Evolutionary conservation across 2,329 filamentous ascomycete species (phyloP).

Genomic region (Chaetomiaceae sp.): DNA sequence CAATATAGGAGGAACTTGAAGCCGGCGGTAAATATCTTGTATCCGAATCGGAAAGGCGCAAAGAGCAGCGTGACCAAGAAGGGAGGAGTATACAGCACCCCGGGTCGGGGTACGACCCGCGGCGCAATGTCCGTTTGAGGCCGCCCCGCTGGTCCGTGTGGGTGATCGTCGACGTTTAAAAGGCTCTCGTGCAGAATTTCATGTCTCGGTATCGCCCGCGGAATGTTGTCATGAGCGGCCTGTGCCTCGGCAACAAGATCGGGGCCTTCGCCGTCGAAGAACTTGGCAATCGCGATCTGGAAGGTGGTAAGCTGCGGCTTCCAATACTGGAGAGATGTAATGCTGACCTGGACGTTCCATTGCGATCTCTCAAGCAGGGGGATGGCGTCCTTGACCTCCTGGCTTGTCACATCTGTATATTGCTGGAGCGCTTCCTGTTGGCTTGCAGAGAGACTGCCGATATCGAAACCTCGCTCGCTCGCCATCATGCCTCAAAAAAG

Average conservation of each 20-base stretch:
- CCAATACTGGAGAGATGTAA: neutral
- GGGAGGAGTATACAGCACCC: conserved; percentile 64
- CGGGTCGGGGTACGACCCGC: conserved; percentile 73
- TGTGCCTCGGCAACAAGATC: conserved; percentile 76
- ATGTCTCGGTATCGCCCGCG: conserved; percentile 58
- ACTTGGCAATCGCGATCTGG: conserved; percentile 91
- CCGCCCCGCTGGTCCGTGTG: conserved; percentile 32
- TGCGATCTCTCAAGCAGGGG: conserved; percentile 78
- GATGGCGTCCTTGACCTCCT: conserved; percentile 70
- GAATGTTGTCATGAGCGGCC: conserved; percentile 53
- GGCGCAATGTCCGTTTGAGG: conserved; percentile 64
- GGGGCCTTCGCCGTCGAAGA: conserved; percentile 92
- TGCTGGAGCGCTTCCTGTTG: conserved; percentile 85
- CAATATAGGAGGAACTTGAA: conserved; percentile 72
- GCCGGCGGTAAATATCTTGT: conserved; percentile 62
- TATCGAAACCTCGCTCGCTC: conserved; percentile 47
- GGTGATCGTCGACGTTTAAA: conserved; percentile 32
- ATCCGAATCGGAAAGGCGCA: conserved; percentile 74
- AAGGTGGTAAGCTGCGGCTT: neutral
- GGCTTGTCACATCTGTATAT: conserved; percentile 81
- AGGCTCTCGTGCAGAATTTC: conserved; percentile 69
- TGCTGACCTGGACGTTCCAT: conserved; percentile 90
- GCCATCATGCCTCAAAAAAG: conserved; percentile 34
- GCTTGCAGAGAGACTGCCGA: conserved; percentile 64
- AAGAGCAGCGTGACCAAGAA: conserved; percentile 74